A percentile compares a stretch with the other conserved stretches of the same genome.
Conservation (phyloP, 768 basidiomycete species). For the Lactifluus subvellereus region DNA sequence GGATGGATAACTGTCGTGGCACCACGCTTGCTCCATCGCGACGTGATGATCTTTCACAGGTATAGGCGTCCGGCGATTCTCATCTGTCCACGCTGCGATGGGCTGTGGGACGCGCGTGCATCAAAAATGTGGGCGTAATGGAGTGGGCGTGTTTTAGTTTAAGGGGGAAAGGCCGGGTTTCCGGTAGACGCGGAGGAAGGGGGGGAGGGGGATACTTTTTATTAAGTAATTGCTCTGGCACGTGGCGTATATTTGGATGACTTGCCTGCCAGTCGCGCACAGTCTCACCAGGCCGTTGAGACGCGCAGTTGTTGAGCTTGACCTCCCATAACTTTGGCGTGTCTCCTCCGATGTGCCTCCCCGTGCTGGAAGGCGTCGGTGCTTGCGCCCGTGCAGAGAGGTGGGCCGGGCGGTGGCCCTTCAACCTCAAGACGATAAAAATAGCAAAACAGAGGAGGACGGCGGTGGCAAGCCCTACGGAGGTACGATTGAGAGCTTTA, state of each 20-base stretch:
- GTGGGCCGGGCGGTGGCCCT: neutral
- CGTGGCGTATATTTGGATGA: neutral
- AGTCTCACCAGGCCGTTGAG: neutral
- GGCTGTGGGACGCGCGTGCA: constrained; percentile 1
- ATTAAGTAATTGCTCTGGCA: neutral
- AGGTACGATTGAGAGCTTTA: neutral
- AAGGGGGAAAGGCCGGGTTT: too few relatives aligned
- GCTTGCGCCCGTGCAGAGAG: neutral
- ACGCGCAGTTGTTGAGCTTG: neutral
- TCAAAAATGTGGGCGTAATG: too few relatives aligned
- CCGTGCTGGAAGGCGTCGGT: neutral
- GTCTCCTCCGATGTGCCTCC: neutral
- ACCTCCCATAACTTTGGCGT: constrained; percentile 18
- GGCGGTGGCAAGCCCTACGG: neutral
- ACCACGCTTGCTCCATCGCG: constrained; percentile 9
- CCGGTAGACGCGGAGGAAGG: neutral
- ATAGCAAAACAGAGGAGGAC: neutral
- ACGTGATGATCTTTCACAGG: neutral
- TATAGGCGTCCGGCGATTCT: neutral
- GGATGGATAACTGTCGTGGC: neutral
- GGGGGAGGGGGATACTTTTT: neutral
- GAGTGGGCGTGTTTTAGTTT: neutral
- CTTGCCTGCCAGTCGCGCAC: constrained; percentile 13
- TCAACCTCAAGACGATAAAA: neutral
- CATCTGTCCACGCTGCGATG: constrained; percentile 16